Evolutionary conservation across 768 basidiomycete species (phyloP).

Genomic region (Termitomyces sp.): DNA sequence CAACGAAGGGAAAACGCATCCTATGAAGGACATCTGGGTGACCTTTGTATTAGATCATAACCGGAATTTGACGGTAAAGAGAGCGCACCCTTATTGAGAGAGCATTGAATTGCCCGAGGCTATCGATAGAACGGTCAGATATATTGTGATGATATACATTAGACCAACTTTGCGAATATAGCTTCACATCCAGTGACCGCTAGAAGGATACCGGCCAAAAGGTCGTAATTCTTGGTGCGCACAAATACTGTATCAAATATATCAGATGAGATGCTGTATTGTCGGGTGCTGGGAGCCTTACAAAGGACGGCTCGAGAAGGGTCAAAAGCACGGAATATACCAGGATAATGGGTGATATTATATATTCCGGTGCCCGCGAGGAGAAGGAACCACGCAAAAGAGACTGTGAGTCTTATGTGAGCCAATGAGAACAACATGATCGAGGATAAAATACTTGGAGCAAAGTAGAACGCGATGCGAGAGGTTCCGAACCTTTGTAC

Average conservation of each 20-base stretch:
- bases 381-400: slow-evolving; percentile 54
- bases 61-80: neutral
- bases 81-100: slow-evolving; percentile 47
- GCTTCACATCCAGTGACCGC: slow-evolving; percentile 71
- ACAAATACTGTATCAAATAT: slow-evolving; percentile 47
- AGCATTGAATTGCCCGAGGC: slow-evolving; percentile 67
- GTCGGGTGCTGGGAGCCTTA: slow-evolving; percentile 23
- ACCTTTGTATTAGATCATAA: neutral
- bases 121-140: slow-evolving; percentile 17
- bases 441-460: too few species aligned
- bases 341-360: slow-evolving; percentile 53
- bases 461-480: slow-evolving; percentile 47
- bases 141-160: neutral
- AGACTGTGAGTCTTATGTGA: slow-evolving; percentile 31
- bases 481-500: slow-evolving; percentile 59
- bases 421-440: neutral
- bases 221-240: slow-evolving; percentile 56
- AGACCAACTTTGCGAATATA: slow-evolving; percentile 58
- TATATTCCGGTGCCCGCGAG: slow-evolving; percentile 50
- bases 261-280: neutral
- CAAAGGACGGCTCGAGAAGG: slow-evolving; percentile 63
- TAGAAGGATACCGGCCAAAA: slow-evolving; percentile 61
- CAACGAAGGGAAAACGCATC: slow-evolving; percentile 56
- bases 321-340: slow-evolving; percentile 63
- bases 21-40: slow-evolving; percentile 46